Evolutionary conservation across 1,139 yeast species (phyloP).

Genomic region (Yamadazyma sp.): DNA sequence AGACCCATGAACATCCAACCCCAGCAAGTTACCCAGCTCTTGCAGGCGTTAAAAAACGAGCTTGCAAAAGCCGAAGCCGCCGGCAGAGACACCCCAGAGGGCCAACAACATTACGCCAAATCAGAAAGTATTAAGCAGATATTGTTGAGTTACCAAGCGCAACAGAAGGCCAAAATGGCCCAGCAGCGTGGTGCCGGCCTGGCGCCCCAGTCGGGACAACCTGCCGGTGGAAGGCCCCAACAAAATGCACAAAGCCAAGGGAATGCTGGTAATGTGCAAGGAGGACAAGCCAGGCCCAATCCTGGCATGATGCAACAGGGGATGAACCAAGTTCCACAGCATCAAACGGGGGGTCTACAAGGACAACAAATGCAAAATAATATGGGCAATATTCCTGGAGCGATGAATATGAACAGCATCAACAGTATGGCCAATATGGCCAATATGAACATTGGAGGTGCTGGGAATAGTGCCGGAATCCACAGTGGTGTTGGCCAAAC

Average conservation of each 20-base stretch:
- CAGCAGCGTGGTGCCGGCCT: slow-evolving; percentile 9
- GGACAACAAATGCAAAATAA: background rate
- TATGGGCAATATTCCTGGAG: background rate
- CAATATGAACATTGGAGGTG: background rate
- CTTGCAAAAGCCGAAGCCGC: slow-evolving; percentile 60
- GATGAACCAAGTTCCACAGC: background rate
- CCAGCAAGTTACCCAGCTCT: slow-evolving; percentile 60
- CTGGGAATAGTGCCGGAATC: background rate
- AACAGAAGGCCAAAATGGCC: slow-evolving; percentile 27
- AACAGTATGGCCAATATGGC: background rate
- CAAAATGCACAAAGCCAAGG: slow-evolving; percentile 4
- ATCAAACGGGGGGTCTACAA: background rate
- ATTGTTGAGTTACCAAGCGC: slow-evolving; percentile 43
- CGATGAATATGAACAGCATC: background rate
- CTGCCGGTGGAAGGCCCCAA: slow-evolving; percentile 3
- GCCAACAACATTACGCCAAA: slow-evolving; percentile 64
- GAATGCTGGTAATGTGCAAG: background rate
- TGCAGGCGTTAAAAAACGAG: slow-evolving; percentile 59
- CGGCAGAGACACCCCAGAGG: slow-evolving; percentile 57
- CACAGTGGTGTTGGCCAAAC: background rate
- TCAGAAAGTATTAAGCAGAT: slow-evolving; percentile 66
- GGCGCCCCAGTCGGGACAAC: background rate
- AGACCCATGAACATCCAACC: slow-evolving; percentile 44
- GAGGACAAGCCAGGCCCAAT: background rate
- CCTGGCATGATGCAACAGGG: background rate